These are phyloP conservation scores for Diaporthe humulicola DNA, from an alignment of 2,329 filamentous ascomycete genomes.

Conservation along the genomic window DNA sequence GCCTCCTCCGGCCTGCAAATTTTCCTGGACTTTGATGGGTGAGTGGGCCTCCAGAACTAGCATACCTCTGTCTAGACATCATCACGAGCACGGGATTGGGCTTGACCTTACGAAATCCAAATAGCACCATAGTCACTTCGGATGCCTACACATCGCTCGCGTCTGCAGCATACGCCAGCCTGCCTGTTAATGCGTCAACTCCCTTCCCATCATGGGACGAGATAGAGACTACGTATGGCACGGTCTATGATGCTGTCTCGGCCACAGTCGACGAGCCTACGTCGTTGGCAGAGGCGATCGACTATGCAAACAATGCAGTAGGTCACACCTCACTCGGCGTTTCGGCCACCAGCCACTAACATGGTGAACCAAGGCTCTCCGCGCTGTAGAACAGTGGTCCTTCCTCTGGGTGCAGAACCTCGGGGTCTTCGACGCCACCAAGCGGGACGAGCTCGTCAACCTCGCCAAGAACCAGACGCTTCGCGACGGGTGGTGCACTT, in stretches of 20 bases:
- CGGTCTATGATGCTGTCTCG: slow-evolving; percentile 20
- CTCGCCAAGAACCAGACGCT: slow-evolving; percentile 13
- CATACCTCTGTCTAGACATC: background rate
- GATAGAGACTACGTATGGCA: slow-evolving; percentile 7
- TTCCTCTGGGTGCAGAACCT: slow-evolving; percentile 22
- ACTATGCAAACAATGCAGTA: slow-evolving; percentile 1
- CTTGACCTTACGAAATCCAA: background rate
- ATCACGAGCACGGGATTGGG: background rate
- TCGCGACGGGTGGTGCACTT: background rate
- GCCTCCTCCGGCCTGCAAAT: background rate
- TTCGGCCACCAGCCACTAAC: background rate
- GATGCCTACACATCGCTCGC: slow-evolving; percentile 12
- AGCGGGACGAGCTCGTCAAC: background rate
- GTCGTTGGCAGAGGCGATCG: background rate
- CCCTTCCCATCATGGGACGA: slow-evolving; percentile 2
- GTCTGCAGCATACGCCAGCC: background rate
- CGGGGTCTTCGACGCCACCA: background rate
- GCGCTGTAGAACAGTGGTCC: slow-evolving; percentile 12
- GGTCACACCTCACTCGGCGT: background rate
- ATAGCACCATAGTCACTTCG: slow-evolving; percentile 7
- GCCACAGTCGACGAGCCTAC: background rate
- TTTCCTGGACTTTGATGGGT: slow-evolving; percentile 23
- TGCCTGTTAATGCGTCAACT: background rate
- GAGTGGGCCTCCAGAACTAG: background rate
- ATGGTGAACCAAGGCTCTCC: background rate